Conservation (phyloP, 257 asterid genomes). For the Solanum okadae region DNA sequence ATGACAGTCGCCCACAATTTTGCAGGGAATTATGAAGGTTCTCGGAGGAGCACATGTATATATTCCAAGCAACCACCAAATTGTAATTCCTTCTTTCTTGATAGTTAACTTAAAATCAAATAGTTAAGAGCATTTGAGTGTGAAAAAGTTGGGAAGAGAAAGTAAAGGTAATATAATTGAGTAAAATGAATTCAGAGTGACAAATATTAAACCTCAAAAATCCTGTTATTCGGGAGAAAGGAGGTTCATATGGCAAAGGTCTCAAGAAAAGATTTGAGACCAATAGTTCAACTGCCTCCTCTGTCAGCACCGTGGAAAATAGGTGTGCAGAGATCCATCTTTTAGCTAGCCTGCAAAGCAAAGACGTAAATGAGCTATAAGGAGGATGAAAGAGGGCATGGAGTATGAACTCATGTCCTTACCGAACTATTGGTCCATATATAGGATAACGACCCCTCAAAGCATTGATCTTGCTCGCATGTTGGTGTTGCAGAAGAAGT, state of each 20-base stretch:
- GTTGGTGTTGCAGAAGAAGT: conserved; percentile 70
- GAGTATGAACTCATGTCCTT: conserved; percentile 13
- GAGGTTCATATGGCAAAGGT: conserved; percentile 71
- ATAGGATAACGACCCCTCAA: conserved; percentile 80
- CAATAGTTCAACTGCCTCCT: conserved; percentile 88
- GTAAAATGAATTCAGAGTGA: background rate
- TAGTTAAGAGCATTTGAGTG: background rate
- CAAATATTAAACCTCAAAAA: conserved; percentile 54
- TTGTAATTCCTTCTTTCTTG: background rate
- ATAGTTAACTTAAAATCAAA: background rate
- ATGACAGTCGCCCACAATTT: background rate
- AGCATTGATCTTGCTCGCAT: conserved; percentile 86
- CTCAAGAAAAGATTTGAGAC: conserved; percentile 80
- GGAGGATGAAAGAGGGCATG: background rate
- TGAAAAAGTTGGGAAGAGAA: background rate
- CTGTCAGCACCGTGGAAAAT: conserved; percentile 58
- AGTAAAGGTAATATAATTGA: background rate
- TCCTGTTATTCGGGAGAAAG: conserved; percentile 73
- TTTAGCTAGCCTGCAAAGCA: conserved; percentile 69
- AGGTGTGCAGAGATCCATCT: conserved; percentile 97
- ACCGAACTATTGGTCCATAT: conserved; percentile 85
- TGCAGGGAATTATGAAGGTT: background rate
- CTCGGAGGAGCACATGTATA: background rate
- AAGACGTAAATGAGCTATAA: background rate
- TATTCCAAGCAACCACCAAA: background rate